A percentile compares a stretch with the other conserved stretches of the same genome.
These are phyloP conservation scores for Kalanchoe fedtschenkoi DNA, from an alignment of 164 flowering plant species.

Conservation along the genomic window DNA sequence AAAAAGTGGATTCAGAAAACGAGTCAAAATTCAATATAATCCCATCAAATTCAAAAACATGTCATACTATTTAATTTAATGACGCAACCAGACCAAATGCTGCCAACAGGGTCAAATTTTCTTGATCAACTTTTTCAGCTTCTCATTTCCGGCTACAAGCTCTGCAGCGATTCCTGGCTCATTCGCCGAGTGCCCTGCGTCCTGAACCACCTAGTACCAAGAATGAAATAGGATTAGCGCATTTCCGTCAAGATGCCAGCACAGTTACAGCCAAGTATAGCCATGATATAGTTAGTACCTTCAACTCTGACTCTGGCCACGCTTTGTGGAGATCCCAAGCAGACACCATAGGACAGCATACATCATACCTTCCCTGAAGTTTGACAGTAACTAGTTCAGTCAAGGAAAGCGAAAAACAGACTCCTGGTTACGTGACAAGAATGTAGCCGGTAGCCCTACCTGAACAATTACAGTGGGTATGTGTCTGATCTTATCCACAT, in stretches of 20 bases:
- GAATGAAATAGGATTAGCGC: background rate
- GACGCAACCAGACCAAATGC: too few relatives aligned
- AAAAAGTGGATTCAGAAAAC: too few relatives aligned
- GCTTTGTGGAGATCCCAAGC: conserved; percentile 99
- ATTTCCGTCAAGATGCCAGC: background rate
- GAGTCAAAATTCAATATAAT: too few relatives aligned
- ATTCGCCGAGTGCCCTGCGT: conserved; percentile 87
- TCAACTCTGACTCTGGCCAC: conserved; percentile 93
- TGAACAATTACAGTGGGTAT: conserved; percentile 74
- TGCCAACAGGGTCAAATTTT: conserved; percentile 4
- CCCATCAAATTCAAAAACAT: too few relatives aligned
- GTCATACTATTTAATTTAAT: too few relatives aligned
- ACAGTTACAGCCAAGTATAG: background rate
- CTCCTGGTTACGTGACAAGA: background rate
- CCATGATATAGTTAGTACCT: conserved; percentile 25
- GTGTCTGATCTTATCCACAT: conserved; percentile 83
- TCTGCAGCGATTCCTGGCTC: conserved; percentile 72
- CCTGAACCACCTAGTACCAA: conserved; percentile 43
- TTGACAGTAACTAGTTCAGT: background rate
- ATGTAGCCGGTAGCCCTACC: conserved; percentile 29
- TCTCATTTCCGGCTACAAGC: conserved; percentile 77
- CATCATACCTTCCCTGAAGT: conserved; percentile 89
- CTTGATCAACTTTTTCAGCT: conserved; percentile 39
- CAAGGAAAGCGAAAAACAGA: background rate
- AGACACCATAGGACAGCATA: conserved; percentile 94